phyloP scores from a whole-genome alignment of 2,329 filamentous ascomycete species.

The Biscogniauxia sp. region DNA sequence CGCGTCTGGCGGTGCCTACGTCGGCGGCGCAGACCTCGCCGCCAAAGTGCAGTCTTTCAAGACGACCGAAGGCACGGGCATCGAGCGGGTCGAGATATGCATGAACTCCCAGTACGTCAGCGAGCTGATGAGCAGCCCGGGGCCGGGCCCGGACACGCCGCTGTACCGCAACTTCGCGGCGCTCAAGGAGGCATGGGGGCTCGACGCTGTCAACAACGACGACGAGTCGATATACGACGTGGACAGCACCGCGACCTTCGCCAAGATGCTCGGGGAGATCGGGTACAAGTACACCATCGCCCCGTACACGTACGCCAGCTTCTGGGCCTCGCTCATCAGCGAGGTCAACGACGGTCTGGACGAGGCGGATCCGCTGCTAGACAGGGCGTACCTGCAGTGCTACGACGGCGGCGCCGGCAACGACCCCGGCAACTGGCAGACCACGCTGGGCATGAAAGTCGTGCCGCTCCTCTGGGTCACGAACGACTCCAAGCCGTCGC shows the following conservation, averaged over 20 bases:
- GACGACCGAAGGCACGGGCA: slow-evolving; percentile 28
- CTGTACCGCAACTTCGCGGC: slow-evolving; percentile 41
- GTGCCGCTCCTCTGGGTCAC: slow-evolving; percentile 44
- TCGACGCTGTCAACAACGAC: slow-evolving; percentile 47
- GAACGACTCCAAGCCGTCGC: slow-evolving; percentile 44
- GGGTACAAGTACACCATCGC: slow-evolving; percentile 44
- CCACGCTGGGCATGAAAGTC: slow-evolving; percentile 37
- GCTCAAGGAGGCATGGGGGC: slow-evolving; percentile 39
- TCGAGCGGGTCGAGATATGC: slow-evolving; percentile 41
- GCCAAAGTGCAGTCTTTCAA: slow-evolving; percentile 45
- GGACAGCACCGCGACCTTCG: slow-evolving; percentile 41
- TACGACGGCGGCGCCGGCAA: slow-evolving; percentile 44
- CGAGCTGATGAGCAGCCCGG: slow-evolving; percentile 36
- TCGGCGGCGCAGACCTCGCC: slow-evolving; percentile 47
- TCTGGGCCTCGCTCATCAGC: slow-evolving; percentile 35
- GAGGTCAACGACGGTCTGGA: slow-evolving; percentile 30
- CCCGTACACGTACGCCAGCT: slow-evolving; percentile 40
- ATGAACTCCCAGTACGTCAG: slow-evolving; percentile 43
- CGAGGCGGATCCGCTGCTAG: slow-evolving; percentile 32
- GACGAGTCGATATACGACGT: slow-evolving; percentile 45
- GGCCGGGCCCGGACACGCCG: slow-evolving; percentile 32
- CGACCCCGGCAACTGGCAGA: slow-evolving; percentile 39
- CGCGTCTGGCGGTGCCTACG: slow-evolving; percentile 41
- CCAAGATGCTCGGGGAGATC: slow-evolving; percentile 38
- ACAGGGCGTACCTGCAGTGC: slow-evolving; percentile 43